Conservation (phyloP, 805 yeast genomes). For the Candida sakaeoensis region DNA sequence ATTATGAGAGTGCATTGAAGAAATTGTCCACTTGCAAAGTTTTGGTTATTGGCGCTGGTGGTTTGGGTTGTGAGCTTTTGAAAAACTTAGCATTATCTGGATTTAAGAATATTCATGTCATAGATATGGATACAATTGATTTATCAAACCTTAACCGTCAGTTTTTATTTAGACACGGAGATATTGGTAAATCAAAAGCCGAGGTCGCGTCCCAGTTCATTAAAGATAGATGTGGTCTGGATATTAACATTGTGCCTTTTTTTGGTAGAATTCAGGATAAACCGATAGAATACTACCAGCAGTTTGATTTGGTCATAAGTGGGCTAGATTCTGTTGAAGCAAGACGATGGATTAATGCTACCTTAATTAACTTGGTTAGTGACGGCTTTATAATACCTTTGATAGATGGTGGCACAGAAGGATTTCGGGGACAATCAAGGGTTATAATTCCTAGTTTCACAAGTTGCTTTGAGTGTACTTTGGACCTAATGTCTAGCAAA, state of each 20-base stretch:
- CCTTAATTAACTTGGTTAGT: conserved; percentile 61
- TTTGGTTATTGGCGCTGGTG: conserved; percentile 73
- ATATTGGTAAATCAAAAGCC: conserved; percentile 67
- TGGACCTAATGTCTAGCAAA: conserved; percentile 64
- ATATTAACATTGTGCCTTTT: conserved; percentile 51
- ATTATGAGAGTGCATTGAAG: conserved; percentile 16
- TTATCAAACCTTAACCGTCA: conserved; percentile 74
- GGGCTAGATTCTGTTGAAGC: conserved; percentile 91
- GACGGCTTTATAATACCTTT: conserved; percentile 42
- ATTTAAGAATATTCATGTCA: conserved; percentile 58
- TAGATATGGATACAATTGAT: conserved; percentile 83
- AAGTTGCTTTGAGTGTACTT: conserved; percentile 91
- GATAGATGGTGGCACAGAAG: conserved; percentile 95
- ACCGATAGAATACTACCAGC: conserved; percentile 56
- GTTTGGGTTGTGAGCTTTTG: conserved; percentile 76
- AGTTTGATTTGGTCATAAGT: conserved; percentile 72
- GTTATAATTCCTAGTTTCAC: conserved; percentile 81
- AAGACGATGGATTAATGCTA: conserved; percentile 79
- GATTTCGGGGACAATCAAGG: conserved; percentile 86
- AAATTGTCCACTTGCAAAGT: conserved; percentile 23
- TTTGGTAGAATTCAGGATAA: conserved; percentile 60
- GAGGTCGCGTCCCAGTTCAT: conserved; percentile 61
- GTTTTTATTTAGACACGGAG: conserved; percentile 58
- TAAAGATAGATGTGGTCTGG: conserved; percentile 38
- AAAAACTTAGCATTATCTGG: conserved; percentile 72